Evolutionary conservation across 768 basidiomycete species (phyloP), one percentile per base, ranked within the genome.

Genomic region (Pleurotus eryngii): DNA sequence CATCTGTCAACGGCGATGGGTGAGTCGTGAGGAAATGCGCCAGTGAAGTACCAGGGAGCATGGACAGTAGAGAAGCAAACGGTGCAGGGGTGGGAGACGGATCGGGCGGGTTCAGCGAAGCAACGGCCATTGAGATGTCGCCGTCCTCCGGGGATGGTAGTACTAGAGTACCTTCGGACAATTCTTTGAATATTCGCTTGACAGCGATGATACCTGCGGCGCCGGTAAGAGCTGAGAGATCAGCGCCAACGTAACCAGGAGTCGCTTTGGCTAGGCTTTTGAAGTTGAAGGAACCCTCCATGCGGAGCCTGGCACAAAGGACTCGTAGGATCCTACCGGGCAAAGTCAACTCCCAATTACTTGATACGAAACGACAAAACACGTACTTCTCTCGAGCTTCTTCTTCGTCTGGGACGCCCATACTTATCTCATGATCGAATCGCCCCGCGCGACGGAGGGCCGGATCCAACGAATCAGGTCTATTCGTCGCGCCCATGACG

Each of bases 351-450:
- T 26, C 46, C 26, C 26, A 18, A 37, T 46, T 18, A 43, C n/a
- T 45, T 17, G 49, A 27, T 14, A 60, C 51, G 43, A 43, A 46
- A 11, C 17, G 27, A 46, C 18, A 26, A 22, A 12, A 17, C 35
- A 75, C 87, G 63, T 57, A 98, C 96, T 95, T 89, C 60, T 89
- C 88, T 57, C 97, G 79, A 0, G 89, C 95, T 55, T 86, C 86
- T 55, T 86, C 86, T 59, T 97, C 90, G 63, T 95, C 93, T 2
- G 97, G 97, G 3, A 99, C 96, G 11, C 91, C 91, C 91, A 98
- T 95, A 50, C 91, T 89, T 49, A 99, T 98, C 72, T 99, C 97
- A 63, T 95, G 92, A 67, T 98, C 97, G 59, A 99, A 99, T 35
- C 97, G 76, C 4, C 97, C 97, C 4, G 95, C 96, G 56, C 95